Conservation (phyloP, 345 rosid species). For the Gossypium bickii region DNA sequence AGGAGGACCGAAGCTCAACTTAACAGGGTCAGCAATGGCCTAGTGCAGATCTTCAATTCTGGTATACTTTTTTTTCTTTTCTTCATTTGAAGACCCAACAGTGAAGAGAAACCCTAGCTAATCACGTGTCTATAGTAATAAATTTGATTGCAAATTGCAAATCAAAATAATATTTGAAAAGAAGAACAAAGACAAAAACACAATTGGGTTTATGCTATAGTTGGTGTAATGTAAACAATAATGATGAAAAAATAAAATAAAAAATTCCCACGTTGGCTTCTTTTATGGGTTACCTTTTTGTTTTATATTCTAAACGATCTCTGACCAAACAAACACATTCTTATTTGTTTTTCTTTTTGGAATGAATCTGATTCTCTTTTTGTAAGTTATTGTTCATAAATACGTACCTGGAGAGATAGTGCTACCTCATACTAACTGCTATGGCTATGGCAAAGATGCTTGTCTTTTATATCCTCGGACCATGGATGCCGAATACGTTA, state of each 20-base stretch:
- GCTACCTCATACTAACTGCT: too few species aligned
- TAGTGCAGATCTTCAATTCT: slow-evolving; percentile 66
- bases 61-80: slow-evolving; percentile 41
- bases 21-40: slow-evolving; percentile 61
- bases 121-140: neutral
- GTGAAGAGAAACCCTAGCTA: slow-evolving; percentile 8
- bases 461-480: too few species aligned
- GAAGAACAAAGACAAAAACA: neutral
- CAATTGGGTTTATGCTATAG: neutral
- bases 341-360: neutral
- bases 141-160: neutral
- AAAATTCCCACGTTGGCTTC: neutral
- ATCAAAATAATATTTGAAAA: neutral
- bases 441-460: too few species aligned
- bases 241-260: too few species aligned
- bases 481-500: too few species aligned
- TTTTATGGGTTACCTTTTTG: neutral
- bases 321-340: slow-evolving; percentile 19
- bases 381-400: neutral
- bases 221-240: neutral
- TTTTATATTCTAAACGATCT: neutral
- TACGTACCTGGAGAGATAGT: slow-evolving; percentile 24
- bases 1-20: slow-evolving; percentile 89
- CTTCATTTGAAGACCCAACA: neutral
- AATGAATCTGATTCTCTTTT: too few species aligned